Evolutionary conservation across 768 basidiomycete genomes (phyloP), one percentile per base, ranked within the genome.

Genomic region (Auriscalpium microsporum): DNA sequence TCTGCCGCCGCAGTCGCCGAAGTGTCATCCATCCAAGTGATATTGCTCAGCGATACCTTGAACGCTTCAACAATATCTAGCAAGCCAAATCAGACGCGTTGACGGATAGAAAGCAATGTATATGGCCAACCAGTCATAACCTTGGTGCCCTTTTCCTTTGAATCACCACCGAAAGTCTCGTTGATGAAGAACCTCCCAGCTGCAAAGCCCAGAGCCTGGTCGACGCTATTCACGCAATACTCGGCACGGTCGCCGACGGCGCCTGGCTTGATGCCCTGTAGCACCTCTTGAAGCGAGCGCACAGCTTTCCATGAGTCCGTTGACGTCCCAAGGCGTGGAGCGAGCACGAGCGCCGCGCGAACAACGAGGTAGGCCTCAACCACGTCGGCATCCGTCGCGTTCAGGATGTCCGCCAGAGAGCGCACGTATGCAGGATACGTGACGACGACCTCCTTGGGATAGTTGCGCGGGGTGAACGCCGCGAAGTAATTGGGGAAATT

Each of bases 1-100:
- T 86, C 80, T 13, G 84, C 82, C 5, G 96, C 96, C 54, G 84
- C 90, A 42, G 75, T 73, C 10, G 90, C 84, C 3, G 91, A 91
- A 60, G 82, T 71, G 48, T 83, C 70, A 66, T 98, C 96, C 87
- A 99, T 92, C 96, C 96, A 99, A 17, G 84, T 78, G 50, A 96
- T 78, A 52, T 79, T 67, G 4, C 76, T 69, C 17, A 99, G 73
- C 4, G 90, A 90, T 16, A 70, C 70, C 66, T 93, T 85, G 76
- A 98, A 98, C 0, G 93, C 77, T 21, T 81, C 69, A 52, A 97
- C 81, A 60, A 96, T 87, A 54, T 86, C 87, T 84, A 58, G 47
- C 47, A 67, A 67, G 48, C 28, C 28, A 28, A 54, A 60, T 64
- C 17, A 33, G 58, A 53, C 33, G 44, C 35, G 4, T 28, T 47